Evolutionary conservation across 495 filamentous ascomycete species (phyloP).

Genomic region (Aspergillus haitiensis): DNA sequence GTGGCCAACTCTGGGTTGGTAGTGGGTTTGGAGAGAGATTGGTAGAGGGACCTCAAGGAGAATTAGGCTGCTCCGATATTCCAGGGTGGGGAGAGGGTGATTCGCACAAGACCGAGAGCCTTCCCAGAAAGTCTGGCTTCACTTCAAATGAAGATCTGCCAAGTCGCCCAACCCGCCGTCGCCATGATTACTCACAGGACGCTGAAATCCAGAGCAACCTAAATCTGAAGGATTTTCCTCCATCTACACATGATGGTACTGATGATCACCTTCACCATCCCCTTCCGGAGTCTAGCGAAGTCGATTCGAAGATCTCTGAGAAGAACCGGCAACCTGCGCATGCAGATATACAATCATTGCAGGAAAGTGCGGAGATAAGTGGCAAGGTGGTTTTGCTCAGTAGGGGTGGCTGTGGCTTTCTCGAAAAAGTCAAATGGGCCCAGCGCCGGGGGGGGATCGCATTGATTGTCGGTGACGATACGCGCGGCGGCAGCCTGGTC

Average conservation of each 20-base stretch:
- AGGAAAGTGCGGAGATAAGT: slow-evolving; percentile 90
- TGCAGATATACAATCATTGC: slow-evolving; percentile 92
- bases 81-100: slow-evolving; percentile 76
- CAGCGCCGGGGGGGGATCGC: slow-evolving; percentile 86
- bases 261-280: slow-evolving; percentile 86
- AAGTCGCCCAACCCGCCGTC: slow-evolving; percentile 26
- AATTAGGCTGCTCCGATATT: slow-evolving; percentile 98
- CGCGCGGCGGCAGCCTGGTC: slow-evolving; percentile 77
- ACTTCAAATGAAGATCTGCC: slow-evolving; percentile 26
- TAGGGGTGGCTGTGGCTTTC: slow-evolving; percentile 91
- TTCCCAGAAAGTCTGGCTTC: slow-evolving; percentile 31
- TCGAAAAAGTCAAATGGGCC: slow-evolving; percentile 96
- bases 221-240: slow-evolving; percentile 23
- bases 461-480: slow-evolving; percentile 92
- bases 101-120: slow-evolving; percentile 34
- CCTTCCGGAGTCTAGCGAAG: slow-evolving; percentile 49
- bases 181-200: slow-evolving; percentile 31
- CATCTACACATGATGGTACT: slow-evolving; percentile 71
- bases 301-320: slow-evolving; percentile 33
- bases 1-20: slow-evolving; percentile 85
- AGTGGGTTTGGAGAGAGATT: slow-evolving; percentile 80
- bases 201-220: slow-evolving; percentile 24
- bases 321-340: slow-evolving; percentile 56
- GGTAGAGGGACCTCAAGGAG: slow-evolving; percentile 63
- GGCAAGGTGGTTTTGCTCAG: slow-evolving; percentile 90